phyloP scores from a whole-genome alignment of 495 filamentous ascomycete genomes.

The Chaetomidium leptoderma region DNA sequence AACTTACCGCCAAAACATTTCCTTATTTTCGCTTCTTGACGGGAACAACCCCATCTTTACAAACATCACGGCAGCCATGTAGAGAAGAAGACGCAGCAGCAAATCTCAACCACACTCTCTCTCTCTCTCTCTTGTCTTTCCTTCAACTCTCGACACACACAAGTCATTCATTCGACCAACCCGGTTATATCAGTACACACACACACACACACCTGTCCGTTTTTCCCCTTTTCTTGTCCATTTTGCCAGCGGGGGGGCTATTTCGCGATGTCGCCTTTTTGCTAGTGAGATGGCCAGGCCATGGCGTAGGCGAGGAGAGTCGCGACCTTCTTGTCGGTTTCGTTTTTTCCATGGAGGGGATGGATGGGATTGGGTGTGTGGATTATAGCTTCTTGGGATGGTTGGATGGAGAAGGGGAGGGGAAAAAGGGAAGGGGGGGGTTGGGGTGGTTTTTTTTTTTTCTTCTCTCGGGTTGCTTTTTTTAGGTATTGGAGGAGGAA shows the following conservation, averaged over 20 bases:
- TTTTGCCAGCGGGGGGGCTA: neutral
- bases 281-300: neutral
- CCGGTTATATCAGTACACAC: neutral
- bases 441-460: neutral
- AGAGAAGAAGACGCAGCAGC: neutral
- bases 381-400: neutral
- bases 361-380: no score
- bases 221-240: neutral
- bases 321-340: slow-evolving; percentile 18
- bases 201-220: neutral
- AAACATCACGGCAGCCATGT: neutral
- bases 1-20: neutral
- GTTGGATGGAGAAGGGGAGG: neutral
- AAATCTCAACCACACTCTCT: neutral
- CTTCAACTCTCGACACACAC: neutral
- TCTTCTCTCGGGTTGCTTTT: neutral
- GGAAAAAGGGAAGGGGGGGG: neutral
- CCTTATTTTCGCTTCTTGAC: neutral
- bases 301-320: slow-evolving; percentile 2
- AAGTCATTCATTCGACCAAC: no score
- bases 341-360: neutral
- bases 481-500: slow-evolving; percentile 9
- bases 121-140: neutral
- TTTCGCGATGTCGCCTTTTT: slow-evolving; percentile 7
- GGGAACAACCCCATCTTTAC: neutral